These are phyloP conservation scores for Nephelium lappaceum DNA, from an alignment of 345 rosid species.

Conservation along the genomic window DNA sequence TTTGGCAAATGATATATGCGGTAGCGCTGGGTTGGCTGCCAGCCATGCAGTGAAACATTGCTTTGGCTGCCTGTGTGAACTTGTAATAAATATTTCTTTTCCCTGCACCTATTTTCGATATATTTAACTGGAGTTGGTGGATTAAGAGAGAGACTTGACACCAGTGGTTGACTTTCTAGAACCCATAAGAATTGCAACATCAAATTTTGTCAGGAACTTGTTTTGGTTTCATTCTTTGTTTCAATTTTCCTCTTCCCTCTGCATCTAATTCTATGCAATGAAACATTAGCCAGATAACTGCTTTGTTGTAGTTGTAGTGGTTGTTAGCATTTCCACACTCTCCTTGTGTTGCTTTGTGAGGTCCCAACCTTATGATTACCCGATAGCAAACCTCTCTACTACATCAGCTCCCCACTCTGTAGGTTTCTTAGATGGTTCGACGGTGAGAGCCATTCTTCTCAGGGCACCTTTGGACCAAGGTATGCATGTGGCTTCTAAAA, in stretches of 20 bases:
- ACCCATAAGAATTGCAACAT: not conserved
- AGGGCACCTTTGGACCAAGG: conserved; percentile 18
- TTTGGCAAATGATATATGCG: too few relatives aligned
- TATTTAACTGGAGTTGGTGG: not conserved
- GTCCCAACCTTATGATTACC: conserved; percentile 23
- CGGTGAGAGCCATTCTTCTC: conserved; percentile 27
- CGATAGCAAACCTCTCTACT: conserved; percentile 30
- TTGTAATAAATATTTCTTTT: too few relatives aligned
- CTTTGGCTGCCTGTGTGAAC: too few relatives aligned
- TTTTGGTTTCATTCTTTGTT: not conserved
- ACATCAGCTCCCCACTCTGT: not conserved
- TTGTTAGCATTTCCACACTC: not conserved
- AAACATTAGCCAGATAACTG: not conserved
- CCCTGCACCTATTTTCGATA: not conserved
- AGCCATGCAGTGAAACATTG: not conserved
- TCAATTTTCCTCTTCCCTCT: not conserved
- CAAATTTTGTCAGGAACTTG: not conserved
- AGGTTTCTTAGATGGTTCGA: conserved; percentile 1
- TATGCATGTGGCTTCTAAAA: conserved; percentile 33
- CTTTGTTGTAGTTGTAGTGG: not conserved
- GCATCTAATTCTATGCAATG: not conserved
- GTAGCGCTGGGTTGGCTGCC: too few relatives aligned
- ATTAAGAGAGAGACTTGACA: too few relatives aligned
- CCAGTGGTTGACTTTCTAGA: not conserved
- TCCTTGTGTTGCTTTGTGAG: not conserved